Conservation (phyloP, 441 rosid genomes). For the Corymbia calophylla region DNA sequence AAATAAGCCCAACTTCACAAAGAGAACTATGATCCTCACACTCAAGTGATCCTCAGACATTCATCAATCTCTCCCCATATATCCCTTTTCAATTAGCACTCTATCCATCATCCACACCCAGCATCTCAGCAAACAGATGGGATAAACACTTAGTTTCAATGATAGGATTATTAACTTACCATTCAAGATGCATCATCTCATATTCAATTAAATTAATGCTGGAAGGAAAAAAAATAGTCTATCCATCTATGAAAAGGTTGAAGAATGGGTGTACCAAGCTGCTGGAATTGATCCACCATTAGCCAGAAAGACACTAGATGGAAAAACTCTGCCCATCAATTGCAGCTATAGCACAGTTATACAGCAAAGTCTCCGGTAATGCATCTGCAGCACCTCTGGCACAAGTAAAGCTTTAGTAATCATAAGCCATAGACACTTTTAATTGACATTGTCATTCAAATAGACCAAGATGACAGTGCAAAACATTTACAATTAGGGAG, state of each 20-base stretch:
- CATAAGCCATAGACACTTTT: background rate
- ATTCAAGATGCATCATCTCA: background rate
- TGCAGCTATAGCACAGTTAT: background rate
- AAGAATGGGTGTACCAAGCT: background rate
- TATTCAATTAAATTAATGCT: background rate
- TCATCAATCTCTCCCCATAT: conserved; percentile 19
- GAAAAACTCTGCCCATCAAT: background rate
- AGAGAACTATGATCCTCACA: conserved; percentile 38
- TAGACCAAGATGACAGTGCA: background rate
- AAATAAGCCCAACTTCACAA: conserved; percentile 58
- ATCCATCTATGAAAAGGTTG: background rate
- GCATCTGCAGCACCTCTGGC: background rate
- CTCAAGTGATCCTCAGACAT: conserved; percentile 46
- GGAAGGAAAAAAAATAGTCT: background rate
- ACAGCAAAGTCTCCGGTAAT: background rate
- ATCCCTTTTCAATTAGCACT: conserved; percentile 29
- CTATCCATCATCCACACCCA: conserved; percentile 38
- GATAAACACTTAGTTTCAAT: background rate
- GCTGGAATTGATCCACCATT: background rate
- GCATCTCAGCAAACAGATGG: background rate
- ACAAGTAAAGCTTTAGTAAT: background rate
- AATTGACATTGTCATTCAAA: background rate
- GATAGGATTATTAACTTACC: background rate
- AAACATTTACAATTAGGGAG: background rate
- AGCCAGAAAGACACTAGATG: background rate